Conservation (phyloP, 179 eudicot genomes). For the Actinidia arguta region DNA sequence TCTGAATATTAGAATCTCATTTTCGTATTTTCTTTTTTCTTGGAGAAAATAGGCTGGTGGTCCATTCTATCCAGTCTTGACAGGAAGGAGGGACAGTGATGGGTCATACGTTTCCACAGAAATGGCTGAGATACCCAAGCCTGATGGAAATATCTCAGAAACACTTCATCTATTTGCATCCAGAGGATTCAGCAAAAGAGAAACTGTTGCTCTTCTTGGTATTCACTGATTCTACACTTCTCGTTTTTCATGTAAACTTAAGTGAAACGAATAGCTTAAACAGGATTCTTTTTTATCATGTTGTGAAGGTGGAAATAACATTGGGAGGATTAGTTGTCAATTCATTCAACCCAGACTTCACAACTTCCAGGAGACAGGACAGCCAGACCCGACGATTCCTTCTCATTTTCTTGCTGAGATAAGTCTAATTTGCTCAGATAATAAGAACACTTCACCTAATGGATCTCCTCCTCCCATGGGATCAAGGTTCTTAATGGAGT, state of each 20-base stretch:
- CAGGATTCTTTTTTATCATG: not conserved
- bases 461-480: slow-evolving; percentile 38
- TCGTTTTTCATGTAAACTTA: not conserved
- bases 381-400: slow-evolving; percentile 42
- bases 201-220: slow-evolving; percentile 57
- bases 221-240: not conserved
- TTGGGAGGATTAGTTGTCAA: slow-evolving; percentile 52
- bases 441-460: slow-evolving; percentile 17
- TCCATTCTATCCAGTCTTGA: slow-evolving; percentile 47
- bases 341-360: slow-evolving; percentile 38
- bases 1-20: slow-evolving; percentile 19
- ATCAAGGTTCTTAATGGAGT: slow-evolving; percentile 31
- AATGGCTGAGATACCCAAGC: slow-evolving; percentile 43
- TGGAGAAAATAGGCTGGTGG: slow-evolving; percentile 44
- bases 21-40: not conserved
- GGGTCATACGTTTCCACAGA: slow-evolving; percentile 36
- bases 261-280: slow-evolving; percentile 1
- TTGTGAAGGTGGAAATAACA: slow-evolving; percentile 47
- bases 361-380: slow-evolving; percentile 40
- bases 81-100: slow-evolving; percentile 48
- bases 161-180: slow-evolving; percentile 38
- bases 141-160: slow-evolving; percentile 35
- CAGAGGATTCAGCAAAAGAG: slow-evolving; percentile 47
- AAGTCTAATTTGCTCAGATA: slow-evolving; percentile 26
- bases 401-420: slow-evolving; percentile 36